A percentile compares a stretch with the other conserved stretches of the same genome.
Conservation (phyloP, 2,329 filamentous ascomycete species). For the Cladorrhinum sp. region DNA sequence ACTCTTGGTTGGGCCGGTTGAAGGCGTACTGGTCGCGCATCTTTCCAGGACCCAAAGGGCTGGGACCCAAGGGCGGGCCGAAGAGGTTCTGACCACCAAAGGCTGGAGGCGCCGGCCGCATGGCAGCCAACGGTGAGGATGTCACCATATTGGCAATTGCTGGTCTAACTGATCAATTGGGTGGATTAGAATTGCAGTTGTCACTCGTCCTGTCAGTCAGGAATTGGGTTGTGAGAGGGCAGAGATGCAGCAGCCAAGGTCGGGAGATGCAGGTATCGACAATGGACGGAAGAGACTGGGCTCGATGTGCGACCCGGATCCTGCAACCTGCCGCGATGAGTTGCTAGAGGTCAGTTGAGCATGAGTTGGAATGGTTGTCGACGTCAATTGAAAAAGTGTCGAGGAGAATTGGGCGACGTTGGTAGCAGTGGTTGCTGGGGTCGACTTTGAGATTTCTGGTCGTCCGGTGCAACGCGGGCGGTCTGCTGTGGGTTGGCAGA, state of each 20-base stretch:
- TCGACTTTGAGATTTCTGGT: constrained; percentile 27
- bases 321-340: constrained; percentile 13
- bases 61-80: constrained; percentile 49
- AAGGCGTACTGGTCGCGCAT: constrained; percentile 55
- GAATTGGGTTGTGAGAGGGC: background rate
- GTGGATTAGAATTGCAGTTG: background rate
- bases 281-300: background rate
- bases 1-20: constrained; percentile 62
- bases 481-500: constrained; percentile 27
- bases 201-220: background rate
- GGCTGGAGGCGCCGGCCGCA: constrained; percentile 67
- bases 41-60: constrained; percentile 52
- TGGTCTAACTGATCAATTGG: background rate
- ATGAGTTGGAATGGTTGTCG: constrained; percentile 20
- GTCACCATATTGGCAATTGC: constrained; percentile 66
- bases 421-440: constrained; percentile 22
- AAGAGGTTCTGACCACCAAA: constrained; percentile 60
- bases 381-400: constrained; percentile 9
- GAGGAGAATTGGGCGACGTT: constrained; percentile 4
- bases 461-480: constrained; percentile 32
- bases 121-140: constrained; percentile 88
- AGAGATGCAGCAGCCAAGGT: constrained; percentile 3
- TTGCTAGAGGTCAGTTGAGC: constrained; percentile 11
- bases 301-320: background rate
- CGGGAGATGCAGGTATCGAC: background rate